Evolutionary conservation across 1,284 basidiomycete species (phyloP).

Genomic region (Cutaneotrichosporon daszewskae): DNA sequence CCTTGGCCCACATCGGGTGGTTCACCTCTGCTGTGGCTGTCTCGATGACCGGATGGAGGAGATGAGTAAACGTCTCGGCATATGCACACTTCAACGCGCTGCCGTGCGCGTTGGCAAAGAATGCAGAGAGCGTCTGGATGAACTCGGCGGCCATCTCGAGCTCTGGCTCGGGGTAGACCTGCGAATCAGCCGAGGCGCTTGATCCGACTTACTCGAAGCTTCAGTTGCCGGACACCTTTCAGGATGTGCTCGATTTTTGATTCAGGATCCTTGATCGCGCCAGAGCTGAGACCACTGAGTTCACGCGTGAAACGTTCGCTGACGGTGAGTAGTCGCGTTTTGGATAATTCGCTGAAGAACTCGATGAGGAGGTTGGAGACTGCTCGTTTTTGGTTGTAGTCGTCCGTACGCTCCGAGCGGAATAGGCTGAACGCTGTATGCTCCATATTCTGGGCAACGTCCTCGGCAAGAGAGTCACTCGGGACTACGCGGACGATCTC

Average conservation of each 20-base stretch:
- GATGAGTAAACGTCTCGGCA: constrained; percentile 70
- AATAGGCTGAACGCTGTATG: constrained; percentile 83
- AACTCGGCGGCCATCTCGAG: constrained; percentile 95
- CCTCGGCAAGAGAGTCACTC: constrained; percentile 69
- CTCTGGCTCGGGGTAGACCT: constrained; percentile 89
- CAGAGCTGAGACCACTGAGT: constrained; percentile 65
- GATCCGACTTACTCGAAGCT: constrained; percentile 61
- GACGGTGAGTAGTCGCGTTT: constrained; percentile 76
- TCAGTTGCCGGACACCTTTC: constrained; percentile 68
- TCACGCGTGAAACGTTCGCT: constrained; percentile 79
- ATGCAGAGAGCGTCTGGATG: constrained; percentile 71
- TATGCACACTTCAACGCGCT: constrained; percentile 76
- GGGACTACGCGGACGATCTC: constrained; percentile 66
- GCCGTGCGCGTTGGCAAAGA: constrained; percentile 80
- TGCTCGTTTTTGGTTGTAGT: constrained; percentile 61
- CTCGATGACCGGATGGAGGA: constrained; percentile 87
- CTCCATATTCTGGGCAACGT: constrained; percentile 70
- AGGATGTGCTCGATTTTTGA: constrained; percentile 75
- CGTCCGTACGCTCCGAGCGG: constrained; percentile 59
- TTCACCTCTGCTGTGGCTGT: constrained; percentile 95
- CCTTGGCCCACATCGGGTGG: constrained; percentile 88
- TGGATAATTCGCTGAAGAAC: constrained; percentile 74
- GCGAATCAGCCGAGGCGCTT: constrained; percentile 1
- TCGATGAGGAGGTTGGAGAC: constrained; percentile 75
- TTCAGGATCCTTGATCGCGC: constrained; percentile 70